These are phyloP conservation scores for Candida tibetensis DNA, from an alignment of 805 yeast genomes.

Conservation along the genomic window DNA sequence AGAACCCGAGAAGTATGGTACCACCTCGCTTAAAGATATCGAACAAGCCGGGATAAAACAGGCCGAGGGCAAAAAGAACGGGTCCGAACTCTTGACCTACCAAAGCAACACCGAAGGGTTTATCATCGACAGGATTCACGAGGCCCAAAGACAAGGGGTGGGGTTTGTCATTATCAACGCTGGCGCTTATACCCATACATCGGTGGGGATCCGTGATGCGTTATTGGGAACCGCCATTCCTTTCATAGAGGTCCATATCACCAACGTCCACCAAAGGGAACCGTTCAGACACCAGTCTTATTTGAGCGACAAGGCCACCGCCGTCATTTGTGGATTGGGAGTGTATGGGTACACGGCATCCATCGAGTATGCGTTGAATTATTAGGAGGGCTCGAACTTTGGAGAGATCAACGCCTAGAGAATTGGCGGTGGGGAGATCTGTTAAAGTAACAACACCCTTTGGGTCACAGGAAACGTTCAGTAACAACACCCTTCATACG, in stretches of 20 bases:
- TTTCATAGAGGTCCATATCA: conserved; percentile 48
- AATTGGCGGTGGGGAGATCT: too few species aligned
- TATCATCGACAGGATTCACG: conserved; percentile 46
- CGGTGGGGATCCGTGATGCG: conserved; percentile 51
- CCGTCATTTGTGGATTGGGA: conserved; percentile 42
- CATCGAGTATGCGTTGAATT: conserved; percentile 39
- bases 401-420: too few species aligned
- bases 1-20: conserved; percentile 52
- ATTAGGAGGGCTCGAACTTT: conserved; percentile 12
- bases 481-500: too few species aligned
- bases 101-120: conserved; percentile 49
- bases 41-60: conserved; percentile 39
- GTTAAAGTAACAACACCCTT: too few species aligned
- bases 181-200: conserved; percentile 53
- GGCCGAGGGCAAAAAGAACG: conserved; percentile 27
- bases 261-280: conserved; percentile 51
- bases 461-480: too few species aligned
- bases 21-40: conserved; percentile 42
- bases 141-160: conserved; percentile 41
- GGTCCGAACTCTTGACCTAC: conserved; percentile 30
- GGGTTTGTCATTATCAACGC: conserved; percentile 49
- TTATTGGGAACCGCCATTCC: conserved; percentile 48
- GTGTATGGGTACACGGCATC: conserved; percentile 43
- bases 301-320: conserved; percentile 48
- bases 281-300: conserved; percentile 50